Conservation (phyloP, 441 rosid species). For the Gossypium gossypioides region DNA sequence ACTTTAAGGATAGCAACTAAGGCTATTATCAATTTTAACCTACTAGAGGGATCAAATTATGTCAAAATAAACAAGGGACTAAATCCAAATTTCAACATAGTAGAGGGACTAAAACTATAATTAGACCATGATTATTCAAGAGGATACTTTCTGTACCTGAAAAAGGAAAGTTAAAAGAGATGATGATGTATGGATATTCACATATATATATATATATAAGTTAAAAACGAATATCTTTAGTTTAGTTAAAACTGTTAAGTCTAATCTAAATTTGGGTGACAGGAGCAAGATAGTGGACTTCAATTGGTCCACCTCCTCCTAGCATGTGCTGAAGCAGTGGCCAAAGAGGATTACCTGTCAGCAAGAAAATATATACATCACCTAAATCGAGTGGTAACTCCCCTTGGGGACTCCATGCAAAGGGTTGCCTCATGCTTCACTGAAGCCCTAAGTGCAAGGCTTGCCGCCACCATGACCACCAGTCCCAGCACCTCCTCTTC, state of each 20-base stretch:
- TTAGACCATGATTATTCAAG: not conserved
- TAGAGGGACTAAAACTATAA: not conserved
- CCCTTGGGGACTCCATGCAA: constrained; percentile 54
- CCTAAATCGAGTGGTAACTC: constrained; percentile 41
- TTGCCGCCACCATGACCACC: constrained; percentile 35
- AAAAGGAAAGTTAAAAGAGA: not conserved
- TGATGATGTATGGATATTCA: not conserved
- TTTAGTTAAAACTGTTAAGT: not conserved
- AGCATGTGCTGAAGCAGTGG: constrained; percentile 47
- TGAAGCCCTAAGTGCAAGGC: constrained; percentile 44
- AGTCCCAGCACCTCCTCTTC: constrained; percentile 18
- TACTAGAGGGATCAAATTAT: no score
- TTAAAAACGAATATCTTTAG: not conserved
- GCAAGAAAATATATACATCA: constrained; percentile 43
- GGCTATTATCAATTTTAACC: no score
- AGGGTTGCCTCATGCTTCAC: constrained; percentile 52
- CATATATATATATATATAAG: no score
- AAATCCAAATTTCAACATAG: no score
- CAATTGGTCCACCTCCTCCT: constrained; percentile 52
- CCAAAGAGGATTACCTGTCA: constrained; percentile 51
- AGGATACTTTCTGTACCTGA: not conserved
- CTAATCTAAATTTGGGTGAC: not conserved
- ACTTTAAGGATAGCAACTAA: no score
- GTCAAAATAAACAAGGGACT: no score
- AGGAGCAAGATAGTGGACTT: constrained; percentile 59